Evolutionary conservation across 176 grass and related monocot species (phyloP), one percentile per base, ranked within the genome.

Genomic region (Oryza glaberrima): DNA sequence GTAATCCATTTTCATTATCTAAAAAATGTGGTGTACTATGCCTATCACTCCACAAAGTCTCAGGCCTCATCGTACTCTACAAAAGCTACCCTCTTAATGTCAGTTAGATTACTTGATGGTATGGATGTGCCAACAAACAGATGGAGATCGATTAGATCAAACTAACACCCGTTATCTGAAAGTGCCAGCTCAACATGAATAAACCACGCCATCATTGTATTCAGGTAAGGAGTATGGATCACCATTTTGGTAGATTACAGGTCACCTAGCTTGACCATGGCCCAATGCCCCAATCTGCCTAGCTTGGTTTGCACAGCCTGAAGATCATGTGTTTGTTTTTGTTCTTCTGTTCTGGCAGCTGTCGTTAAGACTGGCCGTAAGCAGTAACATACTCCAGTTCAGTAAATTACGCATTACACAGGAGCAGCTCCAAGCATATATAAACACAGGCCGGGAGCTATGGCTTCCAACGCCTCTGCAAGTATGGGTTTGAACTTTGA

Each of bases 181-280:
- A 56, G 63, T 73, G 19, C 26, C 36, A 60, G 45, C 46, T 34
- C 67, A 25, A 67, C 84, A 26, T 5, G 13, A 82, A 84, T 70
- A 76, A 81, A 49, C 4, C 10, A 23, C 25, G 32, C 22, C 49
- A 28, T 20, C 72, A 65, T 70, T 76, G 40, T 7, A 75, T 26
- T 72, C 72, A 20, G 12, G 44, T 35, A 73, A 67, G 83, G 73
- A 60, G 44, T 45, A 78, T 73, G 83, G 79, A 67, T 79, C 36
- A 77, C 46, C 45, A 45, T 32, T 66, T 2, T 19, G 30, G 28
- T 54, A 32, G 71, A 43, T 71, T 12, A 26, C 77, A 68, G 61
- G 45, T 75, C 61, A 56, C 77, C 61, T 35, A 22, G 34, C 32
- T 49, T 86, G n/a, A 67, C 14, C 77, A 40, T 72, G 61, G 8